A percentile compares a stretch with the other conserved stretches of the same genome.
Evolutionary conservation across 2,329 filamentous ascomycete genomes (phyloP).

Genomic region (Elsinoe arachidis): DNA sequence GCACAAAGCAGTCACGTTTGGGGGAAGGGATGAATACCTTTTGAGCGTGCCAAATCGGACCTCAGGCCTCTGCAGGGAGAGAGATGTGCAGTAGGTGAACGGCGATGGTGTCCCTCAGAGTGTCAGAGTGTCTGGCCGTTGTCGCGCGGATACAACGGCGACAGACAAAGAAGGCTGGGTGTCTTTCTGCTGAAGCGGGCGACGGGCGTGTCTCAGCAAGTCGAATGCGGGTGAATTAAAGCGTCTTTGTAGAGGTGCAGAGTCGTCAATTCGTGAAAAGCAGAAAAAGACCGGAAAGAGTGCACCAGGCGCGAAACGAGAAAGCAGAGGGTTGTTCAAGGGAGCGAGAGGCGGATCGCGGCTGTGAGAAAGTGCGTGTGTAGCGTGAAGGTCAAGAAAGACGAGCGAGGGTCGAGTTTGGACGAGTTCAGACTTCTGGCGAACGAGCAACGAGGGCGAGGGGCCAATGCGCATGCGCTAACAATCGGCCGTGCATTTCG

Average conservation of each 20-base stretch:
- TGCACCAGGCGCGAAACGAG: conserved; percentile 2
- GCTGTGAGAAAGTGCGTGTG: conserved; percentile 1
- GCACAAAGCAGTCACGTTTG: background rate
- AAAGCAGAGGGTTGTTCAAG: background rate
- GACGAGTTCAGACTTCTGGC: background rate
- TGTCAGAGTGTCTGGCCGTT: conserved; percentile 12
- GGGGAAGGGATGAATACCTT: background rate
- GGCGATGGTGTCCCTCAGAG: background rate
- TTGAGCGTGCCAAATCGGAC: background rate
- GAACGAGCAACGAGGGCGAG: background rate
- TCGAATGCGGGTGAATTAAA: background rate
- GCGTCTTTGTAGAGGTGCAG: background rate
- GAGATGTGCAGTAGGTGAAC: conserved; percentile 1
- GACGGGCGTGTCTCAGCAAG: conserved; percentile 2
- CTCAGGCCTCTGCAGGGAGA: background rate
- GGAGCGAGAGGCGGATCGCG: conserved; percentile 3
- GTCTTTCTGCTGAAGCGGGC: conserved; percentile 9
- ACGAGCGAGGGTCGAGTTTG: background rate
- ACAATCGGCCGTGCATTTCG: background rate
- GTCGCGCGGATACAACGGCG: conserved; percentile 12
- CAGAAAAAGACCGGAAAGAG: conserved; percentile 6
- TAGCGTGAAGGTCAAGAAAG: background rate
- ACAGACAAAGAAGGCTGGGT: conserved; percentile 14
- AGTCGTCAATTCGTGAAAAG: conserved; percentile 3
- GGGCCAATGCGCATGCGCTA: background rate